Percentiles rank a stretch among this genome's conserved stretches.
phyloP scores from a whole-genome alignment of 176 grass and related monocot genomes.

The Oryza coarctata region DNA sequence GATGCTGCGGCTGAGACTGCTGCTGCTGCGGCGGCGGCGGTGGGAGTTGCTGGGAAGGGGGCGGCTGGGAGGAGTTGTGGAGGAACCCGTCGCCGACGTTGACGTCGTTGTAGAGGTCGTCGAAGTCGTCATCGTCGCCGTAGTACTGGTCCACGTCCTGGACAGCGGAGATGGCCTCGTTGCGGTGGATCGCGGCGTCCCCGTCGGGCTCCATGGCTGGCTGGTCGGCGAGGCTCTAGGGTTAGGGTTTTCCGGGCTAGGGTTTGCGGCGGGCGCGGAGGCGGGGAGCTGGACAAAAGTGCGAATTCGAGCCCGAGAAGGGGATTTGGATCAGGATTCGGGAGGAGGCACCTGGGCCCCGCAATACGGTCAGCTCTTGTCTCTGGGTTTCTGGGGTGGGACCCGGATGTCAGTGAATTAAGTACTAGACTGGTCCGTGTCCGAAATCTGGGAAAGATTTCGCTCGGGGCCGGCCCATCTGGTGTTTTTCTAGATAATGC shows the following conservation, averaged over 20 bases:
- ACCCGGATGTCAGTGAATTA: not conserved
- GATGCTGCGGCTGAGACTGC: conserved; percentile 17
- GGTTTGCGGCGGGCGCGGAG: not conserved
- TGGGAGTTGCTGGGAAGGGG: not conserved
- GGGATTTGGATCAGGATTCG: not conserved
- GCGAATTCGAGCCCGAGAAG: not conserved
- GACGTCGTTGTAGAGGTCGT: conserved; percentile 89
- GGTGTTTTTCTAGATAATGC: too few relatives aligned
- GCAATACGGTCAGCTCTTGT: not conserved
- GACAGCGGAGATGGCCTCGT: conserved; percentile 72
- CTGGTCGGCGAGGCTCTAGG: conserved; percentile 18
- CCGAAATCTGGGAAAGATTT: not conserved
- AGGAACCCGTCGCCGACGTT: conserved; percentile 83
- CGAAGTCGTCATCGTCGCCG: conserved; percentile 84
- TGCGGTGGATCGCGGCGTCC: conserved; percentile 54
- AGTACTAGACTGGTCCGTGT: not conserved
- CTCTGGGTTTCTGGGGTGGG: not conserved
- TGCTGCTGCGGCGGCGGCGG: conserved; percentile 15
- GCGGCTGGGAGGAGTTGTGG: conserved; percentile 34
- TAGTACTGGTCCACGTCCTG: conserved; percentile 85
- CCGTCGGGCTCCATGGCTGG: conserved; percentile 58
- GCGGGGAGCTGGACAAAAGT: not conserved
- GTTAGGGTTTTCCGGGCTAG: conserved; percentile 50
- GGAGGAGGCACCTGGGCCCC: not conserved
- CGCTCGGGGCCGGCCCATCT: too few relatives aligned